Percentiles rank a stretch among this genome's conserved stretches.
Evolutionary conservation across 495 filamentous ascomycete species (phyloP).

Genomic region (Neurospora africana): DNA sequence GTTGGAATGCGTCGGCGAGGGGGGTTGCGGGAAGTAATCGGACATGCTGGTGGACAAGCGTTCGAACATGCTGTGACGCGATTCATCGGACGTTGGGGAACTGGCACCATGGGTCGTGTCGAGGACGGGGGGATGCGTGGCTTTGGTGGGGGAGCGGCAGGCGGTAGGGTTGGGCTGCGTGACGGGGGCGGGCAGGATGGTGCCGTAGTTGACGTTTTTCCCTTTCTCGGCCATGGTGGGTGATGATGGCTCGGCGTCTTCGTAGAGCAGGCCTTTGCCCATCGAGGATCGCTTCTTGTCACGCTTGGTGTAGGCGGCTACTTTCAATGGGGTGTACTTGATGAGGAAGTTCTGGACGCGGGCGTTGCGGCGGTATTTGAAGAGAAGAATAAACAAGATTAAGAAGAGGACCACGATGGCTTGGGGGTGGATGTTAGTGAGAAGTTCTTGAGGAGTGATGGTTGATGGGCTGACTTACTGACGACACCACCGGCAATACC

Average conservation of each 20-base stretch:
- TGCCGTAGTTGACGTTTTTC: slow-evolving; percentile 10
- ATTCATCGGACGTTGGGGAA: background rate
- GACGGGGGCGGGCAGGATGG: slow-evolving; percentile 2
- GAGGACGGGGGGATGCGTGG: slow-evolving; percentile 1
- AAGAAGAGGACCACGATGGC: slow-evolving; percentile 17
- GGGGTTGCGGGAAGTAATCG: slow-evolving; percentile 5
- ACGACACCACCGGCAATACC: slow-evolving; percentile 16
- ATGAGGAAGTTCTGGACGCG: slow-evolving; percentile 16
- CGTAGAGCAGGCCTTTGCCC: slow-evolving; percentile 17
- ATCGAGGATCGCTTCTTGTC: slow-evolving; percentile 21
- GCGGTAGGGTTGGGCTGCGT: slow-evolving; percentile 2
- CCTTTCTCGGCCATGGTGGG: slow-evolving; percentile 10
- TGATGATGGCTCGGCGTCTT: slow-evolving; percentile 6
- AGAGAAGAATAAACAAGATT: slow-evolving; percentile 16
- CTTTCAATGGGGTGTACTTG: slow-evolving; percentile 18
- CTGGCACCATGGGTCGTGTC: background rate
- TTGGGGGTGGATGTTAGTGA: background rate
- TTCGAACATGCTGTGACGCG: slow-evolving; percentile 1
- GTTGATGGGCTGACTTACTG: slow-evolving; percentile 6
- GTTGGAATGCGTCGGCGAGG: slow-evolving; percentile 6
- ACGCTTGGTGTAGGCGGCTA: slow-evolving; percentile 11
- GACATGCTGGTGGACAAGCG: slow-evolving; percentile 10
- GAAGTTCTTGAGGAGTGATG: background rate
- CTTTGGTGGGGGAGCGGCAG: background rate
- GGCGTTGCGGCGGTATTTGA: slow-evolving; percentile 15